Evolutionary conservation across 371 early-diverging fungal genomes (phyloP), one percentile per base, ranked within the genome.

Genomic region (Lichtheimia ramosa): DNA sequence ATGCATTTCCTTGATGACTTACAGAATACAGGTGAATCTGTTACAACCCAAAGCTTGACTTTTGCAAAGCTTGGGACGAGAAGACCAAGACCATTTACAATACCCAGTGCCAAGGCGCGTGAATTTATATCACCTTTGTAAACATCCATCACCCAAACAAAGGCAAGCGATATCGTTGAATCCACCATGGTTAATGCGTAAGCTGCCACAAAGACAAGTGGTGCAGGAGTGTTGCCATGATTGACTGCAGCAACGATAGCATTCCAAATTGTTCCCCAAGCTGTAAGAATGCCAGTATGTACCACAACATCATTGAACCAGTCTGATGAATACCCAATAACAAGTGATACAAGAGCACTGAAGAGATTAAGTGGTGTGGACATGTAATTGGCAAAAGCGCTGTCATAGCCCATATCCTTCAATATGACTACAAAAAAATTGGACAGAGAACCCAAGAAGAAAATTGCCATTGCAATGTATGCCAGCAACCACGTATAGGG

Each of bases 71-170:
- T 76, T 5, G 76, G 73, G 3, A 62, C 69, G 21, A 73, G 56
- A 28, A 73, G 73, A 56, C 76, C 73, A 18, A 76, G 43, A 2
- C 69, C 59, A 16, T 76, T 76, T 25, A 71, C 66, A 16, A 70
- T 65, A 28, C 73, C 76, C 59, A 76, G 70, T 24, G 76, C 74
- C 70, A 56, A 20, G 34, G 76, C 76, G 51, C 76, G 66, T 1
- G 69, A 65, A 13, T 50, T 24, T 13, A 24, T 12, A 50, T 50
- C 50, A 10, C 13, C 25, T 13, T 50, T 21, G 21, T 50, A 50
- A 24, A 50, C 24, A 5, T 50, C 50, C 13, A 14, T 50, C 6
- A 20, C 0, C 50, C 50, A 50, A 5, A 27, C 24, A 0, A 50
- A 25, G n/a, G 14, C 21, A 10, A 50, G 15, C 0, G 50, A 1